A percentile compares a stretch with the other conserved stretches of the same genome.
These are phyloP conservation scores for Rhazya stricta DNA, from an alignment of 257 asterid genomes.

Conservation along the genomic window DNA sequence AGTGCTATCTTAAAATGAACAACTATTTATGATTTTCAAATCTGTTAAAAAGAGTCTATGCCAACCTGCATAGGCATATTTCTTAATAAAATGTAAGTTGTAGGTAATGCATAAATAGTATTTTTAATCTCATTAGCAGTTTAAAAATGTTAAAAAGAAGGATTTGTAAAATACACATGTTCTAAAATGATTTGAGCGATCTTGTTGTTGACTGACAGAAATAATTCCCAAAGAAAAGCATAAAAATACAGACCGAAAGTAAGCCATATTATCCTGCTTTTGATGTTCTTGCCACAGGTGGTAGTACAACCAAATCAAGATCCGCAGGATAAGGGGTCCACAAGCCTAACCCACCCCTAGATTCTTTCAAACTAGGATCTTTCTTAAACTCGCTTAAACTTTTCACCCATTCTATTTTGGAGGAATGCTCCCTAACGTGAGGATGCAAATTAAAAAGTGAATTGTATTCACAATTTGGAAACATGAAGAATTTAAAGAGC, in stretches of 20 bases:
- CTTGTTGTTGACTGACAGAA: neutral
- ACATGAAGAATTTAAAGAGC: slow-evolving; percentile 64
- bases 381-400: slow-evolving; percentile 58
- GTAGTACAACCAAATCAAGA: slow-evolving; percentile 68
- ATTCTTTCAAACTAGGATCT: slow-evolving; percentile 75
- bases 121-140: no score
- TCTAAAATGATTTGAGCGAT: neutral
- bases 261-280: slow-evolving; percentile 66
- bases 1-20: no score
- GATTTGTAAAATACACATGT: no score
- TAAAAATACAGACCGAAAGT: no score
- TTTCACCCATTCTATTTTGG: slow-evolving; percentile 94
- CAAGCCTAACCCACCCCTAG: slow-evolving; percentile 87
- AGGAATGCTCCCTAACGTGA: slow-evolving; percentile 89
- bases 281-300: slow-evolving; percentile 73
- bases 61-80: no score
- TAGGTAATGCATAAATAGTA: no score
- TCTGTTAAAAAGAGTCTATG: no score
- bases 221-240: neutral
- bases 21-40: no score
- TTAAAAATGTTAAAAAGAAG: neutral
- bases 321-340: slow-evolving; percentile 91
- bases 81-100: no score
- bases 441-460: slow-evolving; percentile 76
- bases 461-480: slow-evolving; percentile 92